Percentiles rank a stretch among this genome's conserved stretches.
These are phyloP conservation scores for Azolla pinnata DNA, from an alignment of 75 land plant species.

Conservation along the genomic window DNA sequence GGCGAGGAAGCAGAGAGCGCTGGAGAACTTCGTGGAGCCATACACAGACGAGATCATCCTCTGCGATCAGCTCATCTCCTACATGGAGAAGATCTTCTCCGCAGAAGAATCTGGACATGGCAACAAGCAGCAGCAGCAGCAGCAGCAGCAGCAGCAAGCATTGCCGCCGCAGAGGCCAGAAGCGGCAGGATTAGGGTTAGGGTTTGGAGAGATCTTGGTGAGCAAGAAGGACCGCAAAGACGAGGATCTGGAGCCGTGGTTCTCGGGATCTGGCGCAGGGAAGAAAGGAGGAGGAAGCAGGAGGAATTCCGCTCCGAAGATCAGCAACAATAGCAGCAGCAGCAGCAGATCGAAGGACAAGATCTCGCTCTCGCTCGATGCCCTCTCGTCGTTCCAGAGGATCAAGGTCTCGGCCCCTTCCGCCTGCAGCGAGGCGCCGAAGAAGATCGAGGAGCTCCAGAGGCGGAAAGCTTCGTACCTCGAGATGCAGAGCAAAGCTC, in stretches of 20 bases:
- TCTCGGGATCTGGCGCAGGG: conserved; percentile 22
- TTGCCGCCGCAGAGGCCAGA: conserved; percentile 13
- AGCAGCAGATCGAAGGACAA: conserved; percentile 24
- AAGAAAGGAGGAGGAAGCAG: conserved; percentile 18
- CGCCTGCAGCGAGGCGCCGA: conserved; percentile 23
- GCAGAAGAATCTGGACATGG: conserved; percentile 10
- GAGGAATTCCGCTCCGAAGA: conserved; percentile 7
- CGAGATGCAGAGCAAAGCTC: conserved; percentile 25
- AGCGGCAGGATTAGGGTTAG: conserved; percentile 17
- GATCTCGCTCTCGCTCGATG: conserved; percentile 32
- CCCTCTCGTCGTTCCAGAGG: conserved; percentile 28
- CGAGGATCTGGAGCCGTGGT: conserved; percentile 36
- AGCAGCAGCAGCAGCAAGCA: neutral
- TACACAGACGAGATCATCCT: conserved; percentile 40
- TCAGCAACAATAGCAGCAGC: no score
- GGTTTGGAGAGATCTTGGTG: conserved; percentile 24
- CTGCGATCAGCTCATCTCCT: conserved; percentile 37
- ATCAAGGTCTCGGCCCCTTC: conserved; percentile 21
- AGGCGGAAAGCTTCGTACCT: conserved; percentile 24
- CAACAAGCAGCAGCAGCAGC: neutral
- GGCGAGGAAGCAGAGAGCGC: conserved; percentile 26
- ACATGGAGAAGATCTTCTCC: conserved; percentile 31
- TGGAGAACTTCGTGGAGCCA: conserved; percentile 43
- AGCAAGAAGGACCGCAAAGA: conserved; percentile 33
- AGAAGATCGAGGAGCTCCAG: conserved; percentile 24